Evolutionary conservation across 2,329 filamentous ascomycete species (phyloP).

Genomic region (Monosporascus sp.): DNA sequence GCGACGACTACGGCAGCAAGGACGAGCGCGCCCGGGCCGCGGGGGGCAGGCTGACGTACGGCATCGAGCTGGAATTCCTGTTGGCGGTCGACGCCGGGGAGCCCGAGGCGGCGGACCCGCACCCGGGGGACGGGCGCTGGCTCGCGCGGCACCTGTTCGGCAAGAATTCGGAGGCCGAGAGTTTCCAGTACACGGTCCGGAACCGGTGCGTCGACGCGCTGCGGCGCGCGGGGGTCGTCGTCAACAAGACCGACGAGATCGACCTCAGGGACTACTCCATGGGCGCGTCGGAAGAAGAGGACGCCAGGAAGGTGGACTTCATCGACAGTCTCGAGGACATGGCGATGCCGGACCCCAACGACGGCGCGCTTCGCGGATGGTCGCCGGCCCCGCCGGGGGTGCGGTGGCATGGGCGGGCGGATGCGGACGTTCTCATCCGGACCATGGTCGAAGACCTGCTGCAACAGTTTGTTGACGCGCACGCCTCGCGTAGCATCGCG

Average conservation of each 20-base stretch:
- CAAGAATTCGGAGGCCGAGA: accelerated
- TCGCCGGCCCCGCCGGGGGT: no score
- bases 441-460: no score
- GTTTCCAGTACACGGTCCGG: conserved; percentile 3
- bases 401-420: no score
- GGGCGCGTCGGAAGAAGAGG: no score
- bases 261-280: no score
- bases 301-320: no score
- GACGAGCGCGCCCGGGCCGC: neutral
- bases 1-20: neutral
- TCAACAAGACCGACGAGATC: neutral
- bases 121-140: conserved; percentile 12
- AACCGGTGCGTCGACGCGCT: conserved; percentile 15
- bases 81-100: conserved; percentile 1
- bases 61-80: conserved; percentile 17
- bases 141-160: neutral
- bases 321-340: no score
- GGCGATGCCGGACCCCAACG: no score
- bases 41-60: conserved; percentile 6
- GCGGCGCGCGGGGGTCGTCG: neutral
- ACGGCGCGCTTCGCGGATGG: no score
- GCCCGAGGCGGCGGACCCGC: conserved; percentile 4
- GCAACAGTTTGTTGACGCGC: no score
- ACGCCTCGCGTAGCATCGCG: no score
- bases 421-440: no score